phyloP scores from a whole-genome alignment of 257 asterid genomes.

The Solanum ahanhuiri region DNA sequence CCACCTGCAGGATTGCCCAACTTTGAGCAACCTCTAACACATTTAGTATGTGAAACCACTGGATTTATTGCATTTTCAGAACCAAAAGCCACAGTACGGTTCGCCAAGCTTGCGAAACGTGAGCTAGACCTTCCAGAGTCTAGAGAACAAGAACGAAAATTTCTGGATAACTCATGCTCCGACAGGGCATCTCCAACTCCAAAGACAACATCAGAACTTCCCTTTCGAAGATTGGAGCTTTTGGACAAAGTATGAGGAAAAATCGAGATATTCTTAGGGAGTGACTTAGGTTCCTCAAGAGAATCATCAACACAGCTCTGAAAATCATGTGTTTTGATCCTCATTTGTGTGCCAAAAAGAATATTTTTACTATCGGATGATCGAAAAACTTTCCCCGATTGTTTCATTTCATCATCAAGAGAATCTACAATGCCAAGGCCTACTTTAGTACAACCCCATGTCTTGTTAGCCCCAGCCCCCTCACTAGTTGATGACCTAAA shows the following conservation, averaged over 20 bases:
- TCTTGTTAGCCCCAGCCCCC: conserved; percentile 36
- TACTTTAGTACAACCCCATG: conserved; percentile 65
- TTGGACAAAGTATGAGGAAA: conserved; percentile 26
- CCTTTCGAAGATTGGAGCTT: conserved; percentile 24
- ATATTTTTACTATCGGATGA: conserved; percentile 49
- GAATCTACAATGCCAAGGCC: conserved; percentile 87
- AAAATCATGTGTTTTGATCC: conserved; percentile 28
- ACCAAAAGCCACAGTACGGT: conserved; percentile 23
- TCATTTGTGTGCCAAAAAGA: conserved; percentile 51
- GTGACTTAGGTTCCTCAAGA: conserved; percentile 43
- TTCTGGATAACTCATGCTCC: conserved; percentile 13
- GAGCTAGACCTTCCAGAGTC: conserved; percentile 48
- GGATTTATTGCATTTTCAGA: conserved; percentile 17
- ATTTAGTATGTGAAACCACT: conserved; percentile 7
- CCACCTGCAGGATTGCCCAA: conserved; percentile 17
- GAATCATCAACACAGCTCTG: conserved; percentile 17
- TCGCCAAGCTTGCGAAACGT: conserved; percentile 28
- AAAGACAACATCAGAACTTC: conserved; percentile 51
- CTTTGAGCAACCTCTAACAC: conserved; percentile 11
- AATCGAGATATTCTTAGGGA: conserved; percentile 47
- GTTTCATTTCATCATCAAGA: conserved; percentile 43
- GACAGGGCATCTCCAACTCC: conserved; percentile 47
- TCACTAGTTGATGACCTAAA: conserved; percentile 46
- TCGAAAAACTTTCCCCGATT: conserved; percentile 21
- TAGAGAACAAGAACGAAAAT: conserved; percentile 49